Evolutionary conservation across 257 asterid species (phyloP).

Genomic region (Solanum tarapatanum): DNA sequence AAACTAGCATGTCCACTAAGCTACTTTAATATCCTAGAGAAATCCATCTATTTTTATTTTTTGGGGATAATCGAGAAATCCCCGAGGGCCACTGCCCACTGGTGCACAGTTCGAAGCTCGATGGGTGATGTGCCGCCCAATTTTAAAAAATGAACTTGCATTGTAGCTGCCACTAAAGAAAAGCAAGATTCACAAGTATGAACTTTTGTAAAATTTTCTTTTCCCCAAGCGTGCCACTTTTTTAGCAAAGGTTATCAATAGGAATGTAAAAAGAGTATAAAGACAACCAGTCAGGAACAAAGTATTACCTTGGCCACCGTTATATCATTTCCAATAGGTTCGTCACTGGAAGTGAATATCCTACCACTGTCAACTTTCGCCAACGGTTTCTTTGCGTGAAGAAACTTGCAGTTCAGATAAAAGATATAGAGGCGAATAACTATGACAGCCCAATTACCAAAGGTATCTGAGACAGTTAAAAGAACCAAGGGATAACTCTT

Average conservation of each 20-base stretch:
- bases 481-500: background rate
- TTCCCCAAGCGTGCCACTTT: background rate
- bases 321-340: constrained; percentile 73
- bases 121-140: background rate
- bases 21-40: too few species aligned
- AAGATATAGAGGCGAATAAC: background rate
- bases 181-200: background rate
- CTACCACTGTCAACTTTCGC: constrained; percentile 33
- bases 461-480: background rate
- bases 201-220: background rate
- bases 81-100: background rate
- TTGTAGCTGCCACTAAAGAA: background rate
- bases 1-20: background rate
- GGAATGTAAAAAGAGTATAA: background rate
- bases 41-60: too few species aligned
- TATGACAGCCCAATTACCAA: background rate
- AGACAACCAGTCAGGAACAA: background rate
- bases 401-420: background rate
- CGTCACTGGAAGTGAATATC: constrained; percentile 17
- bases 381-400: constrained; percentile 20
- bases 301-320: constrained; percentile 52
- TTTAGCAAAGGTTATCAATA: background rate
- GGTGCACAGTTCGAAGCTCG: background rate
- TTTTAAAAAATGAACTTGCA: background rate
- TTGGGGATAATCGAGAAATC: background rate